Evolutionary conservation across 2,329 filamentous ascomycete species (phyloP).

Genomic region (Clathrospora elynae): DNA sequence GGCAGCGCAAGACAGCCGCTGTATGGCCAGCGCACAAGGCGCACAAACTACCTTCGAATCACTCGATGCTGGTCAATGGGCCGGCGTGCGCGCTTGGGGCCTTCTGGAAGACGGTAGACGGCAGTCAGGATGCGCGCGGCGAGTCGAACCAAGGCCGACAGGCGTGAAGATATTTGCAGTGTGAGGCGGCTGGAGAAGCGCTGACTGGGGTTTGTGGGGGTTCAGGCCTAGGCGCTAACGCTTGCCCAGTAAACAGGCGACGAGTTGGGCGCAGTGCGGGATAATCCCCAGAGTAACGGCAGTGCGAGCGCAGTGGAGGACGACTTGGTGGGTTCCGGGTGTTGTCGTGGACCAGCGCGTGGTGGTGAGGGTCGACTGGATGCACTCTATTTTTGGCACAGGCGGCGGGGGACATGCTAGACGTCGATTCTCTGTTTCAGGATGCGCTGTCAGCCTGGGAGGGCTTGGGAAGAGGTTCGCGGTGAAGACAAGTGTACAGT

Average conservation of each 20-base stretch:
- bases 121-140: conserved; percentile 20
- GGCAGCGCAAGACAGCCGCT: conserved; percentile 15
- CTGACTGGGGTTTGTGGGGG: conserved; percentile 37
- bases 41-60: conserved; percentile 31
- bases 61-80: conserved; percentile 37
- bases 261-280: conserved; percentile 23
- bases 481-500: conserved; percentile 2
- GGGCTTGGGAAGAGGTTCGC: conserved; percentile 1
- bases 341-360: conserved; percentile 18
- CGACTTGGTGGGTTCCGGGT: conserved; percentile 5
- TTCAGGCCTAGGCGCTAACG: conserved; percentile 45
- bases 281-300: conserved; percentile 9
- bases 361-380: conserved; percentile 20
- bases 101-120: conserved; percentile 28
- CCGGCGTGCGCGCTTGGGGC: conserved; percentile 26
- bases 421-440: conserved; percentile 40
- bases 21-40: conserved; percentile 32
- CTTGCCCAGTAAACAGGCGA: conserved; percentile 43
- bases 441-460: conserved; percentile 19
- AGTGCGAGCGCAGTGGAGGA: too few relatives aligned
- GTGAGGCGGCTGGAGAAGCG: conserved; percentile 44
- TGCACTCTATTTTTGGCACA: conserved; percentile 38
- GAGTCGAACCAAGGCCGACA: conserved; percentile 28
- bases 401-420: conserved; percentile 30
- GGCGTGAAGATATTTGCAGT: conserved; percentile 34